A percentile compares a stretch with the other conserved stretches of the same genome.
Conservation (phyloP, 345 rosid species). For the Theobroma cacao region DNA sequence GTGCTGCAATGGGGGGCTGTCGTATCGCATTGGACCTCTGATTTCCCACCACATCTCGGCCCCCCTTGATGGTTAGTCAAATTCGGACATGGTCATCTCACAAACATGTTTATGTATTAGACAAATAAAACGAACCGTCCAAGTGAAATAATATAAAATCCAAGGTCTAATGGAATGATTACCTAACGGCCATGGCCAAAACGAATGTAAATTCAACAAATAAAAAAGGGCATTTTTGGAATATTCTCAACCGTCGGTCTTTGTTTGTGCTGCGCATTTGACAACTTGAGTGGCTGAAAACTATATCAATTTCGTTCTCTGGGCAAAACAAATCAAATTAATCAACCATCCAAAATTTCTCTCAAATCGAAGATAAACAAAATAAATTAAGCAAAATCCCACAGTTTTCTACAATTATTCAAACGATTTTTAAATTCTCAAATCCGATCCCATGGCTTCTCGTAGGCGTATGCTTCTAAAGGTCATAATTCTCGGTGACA, state of each 20-base stretch:
- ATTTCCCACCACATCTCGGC: too few relatives aligned
- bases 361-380: background rate
- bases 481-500: conserved; percentile 87
- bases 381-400: background rate
- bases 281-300: background rate
- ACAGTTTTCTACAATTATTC: background rate
- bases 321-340: background rate
- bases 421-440: background rate
- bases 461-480: conserved; percentile 78
- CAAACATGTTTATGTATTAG: too few relatives aligned
- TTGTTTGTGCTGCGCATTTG: background rate
- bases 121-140: too few relatives aligned
- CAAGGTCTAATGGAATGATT: too few relatives aligned
- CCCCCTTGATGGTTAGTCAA: too few relatives aligned
- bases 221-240: background rate
- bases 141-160: too few relatives aligned
- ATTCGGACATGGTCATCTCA: too few relatives aligned
- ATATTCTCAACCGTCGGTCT: background rate
- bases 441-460: conserved; percentile 52
- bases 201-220: background rate
- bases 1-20: too few relatives aligned
- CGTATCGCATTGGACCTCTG: too few relatives aligned
- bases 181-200: too few relatives aligned
- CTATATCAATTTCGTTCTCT: background rate
- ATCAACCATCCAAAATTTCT: background rate